These are phyloP conservation scores for Phytophthora hibernalis DNA, from an alignment of 352 stramenopile genomes.

Conservation along the genomic window DNA sequence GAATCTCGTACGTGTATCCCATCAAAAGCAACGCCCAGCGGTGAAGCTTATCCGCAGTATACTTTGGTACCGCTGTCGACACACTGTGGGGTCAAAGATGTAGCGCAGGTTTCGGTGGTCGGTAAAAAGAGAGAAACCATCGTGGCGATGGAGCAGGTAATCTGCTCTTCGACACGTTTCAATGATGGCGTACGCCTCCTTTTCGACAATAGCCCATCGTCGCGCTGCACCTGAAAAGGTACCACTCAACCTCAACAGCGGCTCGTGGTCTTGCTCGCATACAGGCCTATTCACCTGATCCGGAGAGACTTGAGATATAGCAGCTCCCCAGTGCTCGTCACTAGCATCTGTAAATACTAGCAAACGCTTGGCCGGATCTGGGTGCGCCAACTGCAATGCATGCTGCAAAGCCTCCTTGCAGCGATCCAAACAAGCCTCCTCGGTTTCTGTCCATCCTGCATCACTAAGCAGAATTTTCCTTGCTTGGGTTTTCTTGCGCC, in stretches of 20 bases:
- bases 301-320: not conserved
- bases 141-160: constrained; percentile 10
- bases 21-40: not conserved
- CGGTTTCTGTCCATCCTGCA: not conserved
- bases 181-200: constrained; percentile 13
- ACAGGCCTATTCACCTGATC: not conserved
- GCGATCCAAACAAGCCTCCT: not conserved
- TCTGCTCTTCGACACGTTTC: constrained; percentile 11
- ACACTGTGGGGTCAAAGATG: constrained; percentile 10
- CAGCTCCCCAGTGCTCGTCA: constrained; percentile 5
- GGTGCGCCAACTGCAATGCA: constrained; percentile 4
- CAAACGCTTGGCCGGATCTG: not conserved
- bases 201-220: constrained; percentile 15
- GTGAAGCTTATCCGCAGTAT: not conserved
- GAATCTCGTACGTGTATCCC: constrained; percentile 6
- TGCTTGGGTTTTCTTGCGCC: constrained; percentile 10
- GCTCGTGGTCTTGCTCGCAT: constrained; percentile 12
- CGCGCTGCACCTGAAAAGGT: constrained; percentile 6
- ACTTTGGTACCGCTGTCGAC: not conserved
- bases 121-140: constrained; percentile 5
- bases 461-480: not conserved
- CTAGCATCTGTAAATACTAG: constrained; percentile 5
- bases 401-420: constrained; percentile 1
- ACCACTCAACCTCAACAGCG: constrained; percentile 16
- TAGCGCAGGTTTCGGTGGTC: constrained; percentile 6